Conservation (phyloP, 78 protist genomes). For the Cyanophora paradoxa region DNA sequence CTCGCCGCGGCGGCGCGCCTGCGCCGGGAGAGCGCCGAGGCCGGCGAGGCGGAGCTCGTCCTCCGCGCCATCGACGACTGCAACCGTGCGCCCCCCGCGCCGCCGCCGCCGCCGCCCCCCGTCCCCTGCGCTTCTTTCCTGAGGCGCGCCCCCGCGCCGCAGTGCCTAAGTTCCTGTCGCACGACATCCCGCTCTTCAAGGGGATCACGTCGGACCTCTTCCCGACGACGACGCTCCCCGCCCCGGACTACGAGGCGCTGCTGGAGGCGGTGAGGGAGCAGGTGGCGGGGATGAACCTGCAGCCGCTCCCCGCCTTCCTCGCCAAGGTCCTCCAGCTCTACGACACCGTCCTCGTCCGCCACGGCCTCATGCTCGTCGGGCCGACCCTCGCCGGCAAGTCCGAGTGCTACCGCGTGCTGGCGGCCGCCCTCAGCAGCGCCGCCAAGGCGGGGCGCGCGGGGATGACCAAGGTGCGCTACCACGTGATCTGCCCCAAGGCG, state of each 20-base stretch:
- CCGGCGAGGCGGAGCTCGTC: conserved; percentile 19
- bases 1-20: conserved; percentile 51
- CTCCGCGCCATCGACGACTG: conserved; percentile 13
- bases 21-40: conserved; percentile 4
- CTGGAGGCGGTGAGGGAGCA: background rate
- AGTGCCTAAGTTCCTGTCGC: conserved; percentile 69
- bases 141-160: no score
- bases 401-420: conserved; percentile 36
- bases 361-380: conserved; percentile 89
- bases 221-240: conserved; percentile 24
- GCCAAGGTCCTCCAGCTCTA: conserved; percentile 66
- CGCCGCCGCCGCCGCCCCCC: background rate
- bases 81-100: conserved; percentile 2
- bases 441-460: no score
- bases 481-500: conserved; percentile 75
- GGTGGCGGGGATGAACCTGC: conserved; percentile 9
- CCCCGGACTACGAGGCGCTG: conserved; percentile 48
- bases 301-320: conserved; percentile 41
- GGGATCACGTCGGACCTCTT: conserved; percentile 55
- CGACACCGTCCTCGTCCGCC: conserved; percentile 66
- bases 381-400: conserved; percentile 84
- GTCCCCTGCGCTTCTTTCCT: background rate
- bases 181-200: conserved; percentile 70
- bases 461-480: no score
- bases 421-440: conserved; percentile 34